A percentile compares a stretch with the other conserved stretches of the same genome.
Conservation (phyloP, 2,329 filamentous ascomycete genomes). For the Trichoderma semiorbis region DNA sequence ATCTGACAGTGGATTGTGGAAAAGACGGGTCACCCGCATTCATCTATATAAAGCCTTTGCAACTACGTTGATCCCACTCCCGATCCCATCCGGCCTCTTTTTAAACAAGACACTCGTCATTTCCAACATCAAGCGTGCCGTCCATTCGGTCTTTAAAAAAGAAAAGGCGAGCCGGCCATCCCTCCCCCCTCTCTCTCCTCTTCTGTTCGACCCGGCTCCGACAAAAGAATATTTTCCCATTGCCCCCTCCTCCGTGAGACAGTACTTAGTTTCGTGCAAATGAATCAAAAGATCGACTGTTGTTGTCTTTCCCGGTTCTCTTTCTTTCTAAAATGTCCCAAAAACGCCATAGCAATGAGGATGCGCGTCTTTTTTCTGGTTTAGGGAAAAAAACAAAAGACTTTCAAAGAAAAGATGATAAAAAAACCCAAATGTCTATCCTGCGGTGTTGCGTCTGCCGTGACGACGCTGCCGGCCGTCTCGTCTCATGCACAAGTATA, state of each 20-base stretch:
- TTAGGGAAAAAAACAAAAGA: conserved; percentile 13
- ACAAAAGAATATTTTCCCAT: neutral
- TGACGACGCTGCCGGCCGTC: conserved; percentile 23
- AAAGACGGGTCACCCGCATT: conserved; percentile 17
- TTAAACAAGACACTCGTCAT: neutral
- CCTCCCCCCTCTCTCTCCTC: neutral
- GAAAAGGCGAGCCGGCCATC: neutral
- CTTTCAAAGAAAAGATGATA: conserved; percentile 15
- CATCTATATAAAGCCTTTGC: conserved; percentile 12
- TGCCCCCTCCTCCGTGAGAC: neutral
- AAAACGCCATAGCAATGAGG: conserved; percentile 32
- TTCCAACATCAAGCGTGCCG: conserved; percentile 2
- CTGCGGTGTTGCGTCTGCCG: conserved; percentile 23
- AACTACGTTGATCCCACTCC: conserved; percentile 1
- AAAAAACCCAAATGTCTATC: conserved; percentile 26
- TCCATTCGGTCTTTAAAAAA: neutral
- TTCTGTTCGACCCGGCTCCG: neutral
- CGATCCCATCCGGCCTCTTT: neutral
- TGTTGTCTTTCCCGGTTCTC: conserved; percentile 15
- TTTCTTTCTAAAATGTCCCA: conserved; percentile 25
- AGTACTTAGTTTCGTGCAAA: conserved; percentile 9
- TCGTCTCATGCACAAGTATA: conserved; percentile 40
- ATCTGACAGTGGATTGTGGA: conserved; percentile 15
- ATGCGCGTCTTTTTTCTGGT: conserved; percentile 21
- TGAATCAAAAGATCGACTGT: conserved; percentile 18